Conservation (phyloP, 192 early-diverging fungal species). For the Linnemannia schmuckeri region DNA sequence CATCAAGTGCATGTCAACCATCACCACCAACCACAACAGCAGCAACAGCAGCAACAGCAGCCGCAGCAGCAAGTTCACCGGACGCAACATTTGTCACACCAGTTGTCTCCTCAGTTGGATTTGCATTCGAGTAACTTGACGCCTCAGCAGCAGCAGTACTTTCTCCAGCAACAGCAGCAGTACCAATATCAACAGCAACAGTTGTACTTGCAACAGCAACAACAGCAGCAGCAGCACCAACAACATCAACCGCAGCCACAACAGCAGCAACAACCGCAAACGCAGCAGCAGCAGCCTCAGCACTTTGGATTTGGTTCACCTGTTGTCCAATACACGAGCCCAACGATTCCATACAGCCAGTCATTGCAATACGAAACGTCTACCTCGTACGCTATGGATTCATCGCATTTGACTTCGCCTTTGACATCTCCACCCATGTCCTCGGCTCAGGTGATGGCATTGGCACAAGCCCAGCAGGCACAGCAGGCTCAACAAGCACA, state of each 20-base stretch:
- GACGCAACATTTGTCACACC: constrained; percentile 37
- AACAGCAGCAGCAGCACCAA: constrained; percentile 26
- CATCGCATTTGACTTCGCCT: constrained; percentile 42
- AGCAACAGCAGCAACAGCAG: constrained; percentile 16
- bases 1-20: constrained; percentile 26
- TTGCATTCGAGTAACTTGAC: constrained; percentile 32
- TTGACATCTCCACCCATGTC: constrained; percentile 49
- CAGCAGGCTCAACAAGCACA: constrained; percentile 46
- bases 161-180: constrained; percentile 31
- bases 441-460: constrained; percentile 45
- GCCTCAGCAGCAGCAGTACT: constrained; percentile 36
- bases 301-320: constrained; percentile 38
- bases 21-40: constrained; percentile 23
- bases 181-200: constrained; percentile 42
- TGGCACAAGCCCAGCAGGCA: background rate
- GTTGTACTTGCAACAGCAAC: constrained; percentile 35
- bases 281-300: constrained; percentile 29
- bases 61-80: constrained; percentile 26
- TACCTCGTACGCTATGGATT: constrained; percentile 44
- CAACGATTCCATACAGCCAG: constrained; percentile 47
- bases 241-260: constrained; percentile 29
- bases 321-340: constrained; percentile 46
- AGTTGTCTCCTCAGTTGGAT: constrained; percentile 38
- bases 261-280: constrained; percentile 28
- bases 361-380: constrained; percentile 41